These are phyloP conservation scores for Geotrichum aggregatum DNA, from an alignment of 1,139 yeast species.

Conservation along the genomic window DNA sequence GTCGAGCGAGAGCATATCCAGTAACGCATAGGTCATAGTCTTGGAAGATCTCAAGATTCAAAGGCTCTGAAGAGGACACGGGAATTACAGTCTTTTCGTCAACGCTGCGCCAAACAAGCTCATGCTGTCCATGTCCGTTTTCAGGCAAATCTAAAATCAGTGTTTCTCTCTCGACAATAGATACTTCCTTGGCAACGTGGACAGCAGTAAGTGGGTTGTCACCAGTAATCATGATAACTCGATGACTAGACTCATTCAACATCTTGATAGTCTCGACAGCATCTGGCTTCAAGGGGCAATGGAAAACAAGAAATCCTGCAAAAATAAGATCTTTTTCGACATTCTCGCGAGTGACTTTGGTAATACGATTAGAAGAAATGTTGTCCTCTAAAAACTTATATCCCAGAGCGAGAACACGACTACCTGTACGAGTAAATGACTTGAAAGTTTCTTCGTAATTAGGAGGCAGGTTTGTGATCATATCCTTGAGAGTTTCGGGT, in stretches of 20 bases:
- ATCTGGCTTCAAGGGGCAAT: conserved; percentile 91
- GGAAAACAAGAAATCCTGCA: conserved; percentile 94
- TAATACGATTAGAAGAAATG: conserved; percentile 50
- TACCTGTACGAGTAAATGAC: conserved; percentile 89
- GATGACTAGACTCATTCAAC: conserved; percentile 93
- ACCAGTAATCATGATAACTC: conserved; percentile 95
- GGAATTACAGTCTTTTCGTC: conserved; percentile 72
- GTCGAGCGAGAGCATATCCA: conserved; percentile 77
- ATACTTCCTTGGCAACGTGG: conserved; percentile 93
- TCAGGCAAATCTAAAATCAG: conserved; percentile 86
- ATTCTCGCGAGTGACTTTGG: conserved; percentile 60
- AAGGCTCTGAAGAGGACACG: conserved; percentile 55
- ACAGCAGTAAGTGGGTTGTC: conserved; percentile 98
- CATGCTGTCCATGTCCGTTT: conserved; percentile 44
- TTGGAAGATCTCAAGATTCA: conserved; percentile 56
- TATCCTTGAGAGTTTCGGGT: conserved; percentile 88
- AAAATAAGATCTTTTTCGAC: conserved; percentile 72
- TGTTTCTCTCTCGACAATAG: conserved; percentile 75
- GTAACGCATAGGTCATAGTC: conserved; percentile 86
- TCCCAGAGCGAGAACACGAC: conserved; percentile 92
- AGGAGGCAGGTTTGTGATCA: conserved; percentile 68
- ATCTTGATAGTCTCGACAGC: conserved; percentile 85
- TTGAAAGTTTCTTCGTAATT: conserved; percentile 83
- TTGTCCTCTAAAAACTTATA: conserved; percentile 64
- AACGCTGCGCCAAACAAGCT: conserved; percentile 80